Percentiles rank a stretch among this genome's conserved stretches.
These are phyloP conservation scores for Candolleomyces efflorescens DNA, from an alignment of 768 basidiomycete genomes.

Conservation along the genomic window DNA sequence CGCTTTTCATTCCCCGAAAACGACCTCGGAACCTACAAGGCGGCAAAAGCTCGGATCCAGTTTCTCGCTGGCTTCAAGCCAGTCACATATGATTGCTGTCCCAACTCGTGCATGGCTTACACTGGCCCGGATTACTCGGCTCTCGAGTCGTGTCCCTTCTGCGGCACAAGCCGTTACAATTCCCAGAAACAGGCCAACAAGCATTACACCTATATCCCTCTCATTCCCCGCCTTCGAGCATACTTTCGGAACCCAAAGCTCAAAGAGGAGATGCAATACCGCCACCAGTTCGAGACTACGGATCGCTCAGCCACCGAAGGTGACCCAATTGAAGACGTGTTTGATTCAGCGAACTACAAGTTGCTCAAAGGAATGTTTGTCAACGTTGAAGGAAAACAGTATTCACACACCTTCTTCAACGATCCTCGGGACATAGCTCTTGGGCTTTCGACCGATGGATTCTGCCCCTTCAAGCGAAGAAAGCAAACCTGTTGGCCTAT, in stretches of 20 bases:
- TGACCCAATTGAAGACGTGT: constrained; percentile 29
- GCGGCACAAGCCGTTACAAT: constrained; percentile 3
- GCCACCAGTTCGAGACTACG: constrained; percentile 19
- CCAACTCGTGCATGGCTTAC: constrained; percentile 36
- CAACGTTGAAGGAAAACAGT: constrained; percentile 12
- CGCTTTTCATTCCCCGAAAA: too few species aligned
- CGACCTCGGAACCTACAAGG: background rate
- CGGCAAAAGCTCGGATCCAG: constrained; percentile 10
- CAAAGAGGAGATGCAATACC: constrained; percentile 21
- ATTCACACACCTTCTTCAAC: constrained; percentile 28
- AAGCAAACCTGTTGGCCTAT: constrained; percentile 35
- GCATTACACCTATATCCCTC: constrained; percentile 31
- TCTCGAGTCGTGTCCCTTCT: constrained; percentile 29
- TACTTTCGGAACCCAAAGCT: constrained; percentile 15
- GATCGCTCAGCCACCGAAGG: constrained; percentile 10
- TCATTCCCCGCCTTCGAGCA: constrained; percentile 21
- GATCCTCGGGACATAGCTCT: constrained; percentile 39
- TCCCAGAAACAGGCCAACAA: constrained; percentile 18
- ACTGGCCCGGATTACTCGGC: constrained; percentile 24
- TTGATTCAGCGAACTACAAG: constrained; percentile 30
- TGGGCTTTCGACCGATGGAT: constrained; percentile 38
- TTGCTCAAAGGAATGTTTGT: constrained; percentile 18
- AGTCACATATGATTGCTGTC: constrained; percentile 35
- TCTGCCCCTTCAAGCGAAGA: constrained; percentile 29
- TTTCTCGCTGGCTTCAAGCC: constrained; percentile 31